Conservation (phyloP, 225 moss, liverwort and hornwort genomes). For the Physcomitrellopsis africana region DNA sequence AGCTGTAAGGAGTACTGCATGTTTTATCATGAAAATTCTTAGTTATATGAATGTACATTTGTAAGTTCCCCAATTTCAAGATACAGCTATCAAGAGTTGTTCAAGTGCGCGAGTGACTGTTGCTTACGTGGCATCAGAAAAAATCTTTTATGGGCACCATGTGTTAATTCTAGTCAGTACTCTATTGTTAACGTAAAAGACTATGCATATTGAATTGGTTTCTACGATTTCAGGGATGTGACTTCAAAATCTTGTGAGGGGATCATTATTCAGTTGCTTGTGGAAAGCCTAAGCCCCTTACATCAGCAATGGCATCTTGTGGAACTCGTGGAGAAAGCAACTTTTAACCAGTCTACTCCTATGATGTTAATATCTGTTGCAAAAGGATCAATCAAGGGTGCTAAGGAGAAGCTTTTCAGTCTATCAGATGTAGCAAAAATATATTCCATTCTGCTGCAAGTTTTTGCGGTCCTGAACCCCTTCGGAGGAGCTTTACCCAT, state of each 20-base stretch:
- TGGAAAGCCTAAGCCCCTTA: slow-evolving; percentile 63
- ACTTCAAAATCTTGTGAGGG: slow-evolving; percentile 42
- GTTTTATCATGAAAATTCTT: neutral
- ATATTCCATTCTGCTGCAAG: slow-evolving; percentile 69
- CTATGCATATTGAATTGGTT: slow-evolving; percentile 12
- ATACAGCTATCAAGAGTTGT: too few species aligned
- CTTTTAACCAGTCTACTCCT: slow-evolving; percentile 42
- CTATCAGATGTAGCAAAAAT: slow-evolving; percentile 73
- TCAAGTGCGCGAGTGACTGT: too few species aligned
- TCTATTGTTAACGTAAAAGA: neutral
- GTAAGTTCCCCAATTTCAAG: too few species aligned
- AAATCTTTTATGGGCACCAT: too few species aligned
- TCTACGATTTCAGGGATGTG: slow-evolving; percentile 36
- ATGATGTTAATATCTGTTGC: slow-evolving; percentile 33
- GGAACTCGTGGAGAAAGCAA: slow-evolving; percentile 65
- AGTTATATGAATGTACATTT: neutral
- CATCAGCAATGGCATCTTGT: slow-evolving; percentile 86
- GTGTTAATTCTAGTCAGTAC: too few species aligned
- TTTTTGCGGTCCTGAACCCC: slow-evolving; percentile 64
- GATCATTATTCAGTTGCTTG: slow-evolving; percentile 54
- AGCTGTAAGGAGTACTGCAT: neutral
- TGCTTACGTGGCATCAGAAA: too few species aligned
- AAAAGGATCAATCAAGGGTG: slow-evolving; percentile 19
- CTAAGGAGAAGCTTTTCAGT: slow-evolving; percentile 34
- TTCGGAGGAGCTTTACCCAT: slow-evolving; percentile 79